Evolutionary conservation across 2,329 filamentous ascomycete genomes (phyloP).

Genomic region (Colletotrichum lentis): DNA sequence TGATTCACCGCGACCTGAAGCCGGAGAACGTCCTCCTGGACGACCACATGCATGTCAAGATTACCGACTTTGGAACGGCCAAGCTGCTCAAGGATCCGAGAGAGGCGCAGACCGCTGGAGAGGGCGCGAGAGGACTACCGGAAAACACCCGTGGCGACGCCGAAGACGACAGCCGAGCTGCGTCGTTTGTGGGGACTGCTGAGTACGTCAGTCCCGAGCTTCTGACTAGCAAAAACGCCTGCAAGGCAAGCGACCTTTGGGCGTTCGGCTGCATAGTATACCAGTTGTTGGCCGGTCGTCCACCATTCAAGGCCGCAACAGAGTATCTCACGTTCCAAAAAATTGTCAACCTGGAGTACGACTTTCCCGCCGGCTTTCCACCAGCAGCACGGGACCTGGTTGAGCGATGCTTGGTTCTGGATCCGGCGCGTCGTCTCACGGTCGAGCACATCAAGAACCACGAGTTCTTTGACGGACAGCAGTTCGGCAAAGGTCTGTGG

Average conservation of each 20-base stretch:
- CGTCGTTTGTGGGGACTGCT: slow-evolving; percentile 96
- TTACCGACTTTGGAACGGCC: slow-evolving; percentile 98
- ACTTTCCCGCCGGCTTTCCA: slow-evolving; percentile 90
- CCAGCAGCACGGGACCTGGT: slow-evolving; percentile 86
- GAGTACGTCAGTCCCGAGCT: slow-evolving; percentile 98
- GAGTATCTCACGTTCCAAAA: slow-evolving; percentile 99
- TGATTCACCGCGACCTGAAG: slow-evolving; percentile 96
- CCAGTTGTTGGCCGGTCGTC: slow-evolving; percentile 92
- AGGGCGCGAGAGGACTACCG: slow-evolving; percentile 50
- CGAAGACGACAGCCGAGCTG: slow-evolving; percentile 76
- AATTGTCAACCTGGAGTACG: slow-evolving; percentile 92
- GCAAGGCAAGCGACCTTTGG: slow-evolving; percentile 97
- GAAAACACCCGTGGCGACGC: slow-evolving; percentile 49
- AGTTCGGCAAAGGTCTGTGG: slow-evolving; percentile 87
- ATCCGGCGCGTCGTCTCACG: slow-evolving; percentile 82
- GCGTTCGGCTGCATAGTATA: slow-evolving; percentile 98
- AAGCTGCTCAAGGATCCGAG: slow-evolving; percentile 78
- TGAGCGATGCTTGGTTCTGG: slow-evolving; percentile 87
- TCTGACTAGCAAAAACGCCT: slow-evolving; percentile 95
- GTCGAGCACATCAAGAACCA: slow-evolving; percentile 98
- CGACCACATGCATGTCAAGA: slow-evolving; percentile 96
- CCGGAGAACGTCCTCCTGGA: slow-evolving; percentile 97
- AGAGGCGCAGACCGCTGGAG: slow-evolving; percentile 55
- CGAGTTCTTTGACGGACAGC: slow-evolving; percentile 88
- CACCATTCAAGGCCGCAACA: slow-evolving; percentile 94